Base-by-base conservation (phyloP, 371 early-diverging fungal genomes). In the Lichtheimia ornata region DNA sequence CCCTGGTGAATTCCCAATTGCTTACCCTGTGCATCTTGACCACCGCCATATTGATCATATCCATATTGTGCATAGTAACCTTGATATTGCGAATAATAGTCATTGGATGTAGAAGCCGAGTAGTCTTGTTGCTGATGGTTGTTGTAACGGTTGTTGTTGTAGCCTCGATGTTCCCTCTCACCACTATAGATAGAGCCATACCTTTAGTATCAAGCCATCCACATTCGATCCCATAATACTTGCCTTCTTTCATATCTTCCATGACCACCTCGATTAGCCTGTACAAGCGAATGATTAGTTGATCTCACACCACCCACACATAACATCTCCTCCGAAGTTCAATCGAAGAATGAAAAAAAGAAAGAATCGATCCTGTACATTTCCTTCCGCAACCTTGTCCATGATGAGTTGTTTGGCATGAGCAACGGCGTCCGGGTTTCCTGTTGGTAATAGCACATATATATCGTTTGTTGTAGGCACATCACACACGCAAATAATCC, bases 301-400 rank as follows among this genome's bases (percentile, higher is more conserved):
- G 27, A 35, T 52, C 49, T 9, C 24, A 53, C n/a, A 53, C 53
- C 17, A 25, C 35, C 53, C 40, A 1, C 53, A 53, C 13, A 27
- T 13, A n/a, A 15, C 25, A 5, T 5, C 22, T 40, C 54, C 17
- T 28, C 5, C 35, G 6, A 20, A 7, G 40, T 35, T 0, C 35
- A 35, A 35, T 35, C 35, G 11, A 35, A 35, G 35, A 27, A 35
- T n/a, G 17, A n/a, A 17, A 57, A 53, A 56, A 56, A 47, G 27
- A 60, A 47, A 64, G 41, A 66, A 56, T 49, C 44, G 56, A 61
- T 41, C 49, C 63, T 65, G 64, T 66, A 74, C 71, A 66, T 58
- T 69, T 73, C 72, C 81, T 64, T 79, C 82, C 40, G 76, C 72
- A 44, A 85, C 82, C 70, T 85, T 85, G 54, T 83, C 84, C 76